These are phyloP conservation scores for Mycena indigotica DNA, from an alignment of 768 basidiomycete genomes.

Conservation along the genomic window DNA sequence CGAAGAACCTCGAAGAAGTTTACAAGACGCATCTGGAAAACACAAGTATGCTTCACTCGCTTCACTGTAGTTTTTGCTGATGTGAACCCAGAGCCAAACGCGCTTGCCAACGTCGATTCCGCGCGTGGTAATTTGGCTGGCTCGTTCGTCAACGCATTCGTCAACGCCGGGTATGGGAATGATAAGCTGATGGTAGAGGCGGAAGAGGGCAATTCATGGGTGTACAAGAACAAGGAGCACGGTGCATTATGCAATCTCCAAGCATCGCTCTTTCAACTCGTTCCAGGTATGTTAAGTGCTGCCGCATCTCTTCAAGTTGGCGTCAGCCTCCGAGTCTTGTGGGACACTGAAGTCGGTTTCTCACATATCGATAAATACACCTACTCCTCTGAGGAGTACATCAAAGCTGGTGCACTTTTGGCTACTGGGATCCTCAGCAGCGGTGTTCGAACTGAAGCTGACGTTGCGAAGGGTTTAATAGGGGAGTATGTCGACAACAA, in stretches of 20 bases:
- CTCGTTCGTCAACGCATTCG: constrained; percentile 94
- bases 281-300: constrained; percentile 90
- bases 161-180: constrained; percentile 94
- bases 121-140: constrained; percentile 93
- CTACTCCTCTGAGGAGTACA: constrained; percentile 89
- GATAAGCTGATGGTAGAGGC: too few species aligned
- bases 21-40: constrained; percentile 96
- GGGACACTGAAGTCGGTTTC: constrained; percentile 93
- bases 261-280: too few species aligned
- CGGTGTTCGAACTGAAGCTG: constrained; percentile 86
- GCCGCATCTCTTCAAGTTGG: constrained; percentile 93
- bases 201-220: constrained; percentile 97
- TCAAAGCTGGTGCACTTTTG: constrained; percentile 94
- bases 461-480: constrained; percentile 86
- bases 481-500: constrained; percentile 87
- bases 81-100: constrained; percentile 50
- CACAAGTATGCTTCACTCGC: constrained; percentile 48
- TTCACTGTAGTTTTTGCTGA: background rate
- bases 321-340: constrained; percentile 83
- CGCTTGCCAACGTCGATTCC: constrained; percentile 81
- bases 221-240: constrained; percentile 99
- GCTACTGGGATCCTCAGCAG: constrained; percentile 91
- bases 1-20: constrained; percentile 92
- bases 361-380: constrained; percentile 92
- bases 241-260: too few species aligned